phyloP scores from a whole-genome alignment of 2,329 filamentous ascomycete species.

The Emericellopsis atlantica region DNA sequence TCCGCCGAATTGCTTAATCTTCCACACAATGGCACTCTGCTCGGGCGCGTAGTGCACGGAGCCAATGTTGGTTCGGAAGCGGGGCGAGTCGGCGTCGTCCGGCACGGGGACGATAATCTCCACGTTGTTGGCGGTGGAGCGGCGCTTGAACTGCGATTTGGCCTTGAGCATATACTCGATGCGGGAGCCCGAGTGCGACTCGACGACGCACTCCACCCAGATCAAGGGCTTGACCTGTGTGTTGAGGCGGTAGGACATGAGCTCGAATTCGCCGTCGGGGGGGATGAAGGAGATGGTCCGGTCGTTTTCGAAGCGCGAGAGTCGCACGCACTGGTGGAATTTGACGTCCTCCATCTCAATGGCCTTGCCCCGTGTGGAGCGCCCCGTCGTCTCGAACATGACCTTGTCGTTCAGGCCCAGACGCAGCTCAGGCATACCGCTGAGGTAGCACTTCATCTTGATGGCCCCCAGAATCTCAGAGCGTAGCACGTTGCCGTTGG shows the following conservation, averaged over 20 bases:
- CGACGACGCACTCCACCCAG: constrained; percentile 96
- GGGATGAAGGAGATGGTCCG: constrained; percentile 98
- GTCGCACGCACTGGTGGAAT: constrained; percentile 94
- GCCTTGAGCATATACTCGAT: constrained; percentile 99
- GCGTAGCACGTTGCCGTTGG: constrained; percentile 87
- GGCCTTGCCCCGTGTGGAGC: constrained; percentile 87
- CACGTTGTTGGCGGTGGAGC: constrained; percentile 96
- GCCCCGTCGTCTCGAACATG: constrained; percentile 97
- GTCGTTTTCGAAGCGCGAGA: constrained; percentile 96
- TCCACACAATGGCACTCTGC: constrained; percentile 97
- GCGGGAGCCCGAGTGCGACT: constrained; percentile 85
- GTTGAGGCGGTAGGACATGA: constrained; percentile 98
- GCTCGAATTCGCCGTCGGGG: constrained; percentile 94
- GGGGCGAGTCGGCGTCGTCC: constrained; percentile 89
- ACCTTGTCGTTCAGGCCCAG: constrained; percentile 96
- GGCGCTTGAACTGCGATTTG: constrained; percentile 92
- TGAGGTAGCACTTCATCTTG: constrained; percentile 99
- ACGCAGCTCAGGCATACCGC: constrained; percentile 92
- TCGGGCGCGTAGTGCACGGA: constrained; percentile 96
- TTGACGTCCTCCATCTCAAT: constrained; percentile 99
- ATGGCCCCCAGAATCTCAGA: constrained; percentile 94
- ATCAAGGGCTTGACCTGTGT: constrained; percentile 97
- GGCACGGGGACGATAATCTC: constrained; percentile 96
- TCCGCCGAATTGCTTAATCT: constrained; percentile 99
- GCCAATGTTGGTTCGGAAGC: constrained; percentile 95